Conservation (phyloP, 345 rosid species). For the Lepidium sativum region DNA sequence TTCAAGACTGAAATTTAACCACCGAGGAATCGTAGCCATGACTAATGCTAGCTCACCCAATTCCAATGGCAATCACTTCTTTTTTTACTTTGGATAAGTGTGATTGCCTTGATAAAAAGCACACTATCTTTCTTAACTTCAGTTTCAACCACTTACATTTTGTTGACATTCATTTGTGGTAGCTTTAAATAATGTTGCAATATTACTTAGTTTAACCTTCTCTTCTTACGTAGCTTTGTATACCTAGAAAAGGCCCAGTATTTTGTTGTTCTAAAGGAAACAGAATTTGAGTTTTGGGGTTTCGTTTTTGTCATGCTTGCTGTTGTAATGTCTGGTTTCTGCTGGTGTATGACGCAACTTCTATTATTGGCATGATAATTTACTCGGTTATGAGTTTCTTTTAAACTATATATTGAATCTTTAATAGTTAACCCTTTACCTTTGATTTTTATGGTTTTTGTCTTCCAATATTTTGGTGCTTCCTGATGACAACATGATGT, state of each 20-base stretch:
- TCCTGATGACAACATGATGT: conserved; percentile 29
- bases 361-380: conserved; percentile 72
- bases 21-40: conserved; percentile 86
- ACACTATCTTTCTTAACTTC: conserved; percentile 80
- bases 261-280: too few relatives aligned
- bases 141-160: too few relatives aligned
- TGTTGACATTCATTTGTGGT: too few relatives aligned
- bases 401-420: neutral
- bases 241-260: too few relatives aligned
- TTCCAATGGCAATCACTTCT: conserved; percentile 93
- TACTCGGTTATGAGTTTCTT: neutral
- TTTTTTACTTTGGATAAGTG: conserved; percentile 82
- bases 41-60: conserved; percentile 78
- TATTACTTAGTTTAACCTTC: too few relatives aligned
- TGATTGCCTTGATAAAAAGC: conserved; percentile 80
- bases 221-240: too few relatives aligned
- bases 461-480: conserved; percentile 27
- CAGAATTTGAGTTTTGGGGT: conserved; percentile 95
- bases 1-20: conserved; percentile 80
- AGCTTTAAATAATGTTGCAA: too few relatives aligned
- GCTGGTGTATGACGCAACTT: conserved; percentile 99
- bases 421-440: conserved; percentile 6
- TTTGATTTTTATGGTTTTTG: conserved; percentile 23
- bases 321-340: conserved; percentile 99
- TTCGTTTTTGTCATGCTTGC: conserved; percentile 96